Conservation (phyloP, 2,329 filamentous ascomycete species). For the Mycosphaerella sp. region DNA sequence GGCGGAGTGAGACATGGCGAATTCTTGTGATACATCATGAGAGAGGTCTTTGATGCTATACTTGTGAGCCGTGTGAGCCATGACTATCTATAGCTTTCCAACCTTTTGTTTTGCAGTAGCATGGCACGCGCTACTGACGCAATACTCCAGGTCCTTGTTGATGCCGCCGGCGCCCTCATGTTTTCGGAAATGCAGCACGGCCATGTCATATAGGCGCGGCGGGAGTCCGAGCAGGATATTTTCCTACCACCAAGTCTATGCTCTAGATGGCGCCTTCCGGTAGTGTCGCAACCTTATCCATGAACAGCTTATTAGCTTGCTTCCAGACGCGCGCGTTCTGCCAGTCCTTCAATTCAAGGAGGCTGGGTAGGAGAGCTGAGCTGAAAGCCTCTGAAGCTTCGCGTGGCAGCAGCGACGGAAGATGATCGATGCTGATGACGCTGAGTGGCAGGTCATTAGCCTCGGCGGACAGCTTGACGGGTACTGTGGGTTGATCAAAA, state of each 20-base stretch:
- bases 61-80: no score
- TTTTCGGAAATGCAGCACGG: no score
- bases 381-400: conserved; percentile 86
- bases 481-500: conserved; percentile 80
- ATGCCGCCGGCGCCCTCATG: no score
- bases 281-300: conserved; percentile 69
- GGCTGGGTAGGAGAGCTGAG: conserved; percentile 66
- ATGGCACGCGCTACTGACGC: neutral
- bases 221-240: neutral
- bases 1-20: neutral
- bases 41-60: neutral
- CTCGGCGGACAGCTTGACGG: conserved; percentile 56
- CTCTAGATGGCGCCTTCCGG: conserved; percentile 39
- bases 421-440: conserved; percentile 83
- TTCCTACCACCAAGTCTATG: conserved; percentile 6
- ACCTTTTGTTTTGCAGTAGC: neutral
- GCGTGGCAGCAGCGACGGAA: conserved; percentile 74
- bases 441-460: conserved; percentile 52
- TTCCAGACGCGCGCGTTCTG: conserved; percentile 71
- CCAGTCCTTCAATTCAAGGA: conserved; percentile 72
- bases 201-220: no score
- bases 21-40: neutral
- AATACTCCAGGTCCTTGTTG: no score
- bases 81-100: neutral
- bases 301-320: conserved; percentile 75